phyloP scores from a whole-genome alignment of 1,284 basidiomycete species.

The Cutaneotrichosporon sp. region DNA sequence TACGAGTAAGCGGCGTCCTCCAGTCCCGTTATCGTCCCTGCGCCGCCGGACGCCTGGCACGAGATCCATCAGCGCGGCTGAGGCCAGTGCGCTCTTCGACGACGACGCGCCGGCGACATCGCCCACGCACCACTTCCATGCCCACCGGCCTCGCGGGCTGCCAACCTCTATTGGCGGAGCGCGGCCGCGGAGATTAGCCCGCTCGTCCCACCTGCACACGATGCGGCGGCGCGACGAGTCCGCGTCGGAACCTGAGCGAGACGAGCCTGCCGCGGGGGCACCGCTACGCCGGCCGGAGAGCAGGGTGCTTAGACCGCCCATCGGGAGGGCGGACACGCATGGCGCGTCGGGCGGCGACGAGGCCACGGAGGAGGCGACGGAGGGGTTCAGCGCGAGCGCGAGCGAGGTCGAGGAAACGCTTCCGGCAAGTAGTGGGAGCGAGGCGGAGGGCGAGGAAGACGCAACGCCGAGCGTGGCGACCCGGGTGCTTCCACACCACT shows the following conservation, averaged over 20 bases:
- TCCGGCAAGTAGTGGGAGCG: not conserved
- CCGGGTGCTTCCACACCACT: too few species aligned
- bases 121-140: conserved; percentile 1
- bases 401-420: conserved; percentile 14
- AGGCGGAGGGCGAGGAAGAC: not conserved
- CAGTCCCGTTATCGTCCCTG: not conserved
- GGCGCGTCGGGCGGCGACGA: not conserved
- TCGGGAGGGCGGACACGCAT: not conserved
- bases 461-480: too few species aligned
- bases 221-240: conserved; percentile 19
- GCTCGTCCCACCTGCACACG: conserved; percentile 40
- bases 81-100: not conserved
- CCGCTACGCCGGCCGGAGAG: too few species aligned
- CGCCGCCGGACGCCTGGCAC: not conserved
- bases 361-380: not conserved
- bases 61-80: not conserved
- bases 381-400: conserved; percentile 1
- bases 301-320: not conserved
- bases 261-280: too few species aligned
- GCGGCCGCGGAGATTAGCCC: conserved; percentile 20
- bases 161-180: too few species aligned
- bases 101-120: not conserved
- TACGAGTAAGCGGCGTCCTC: not conserved
- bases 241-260: not conserved
- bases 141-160: too few species aligned